These are phyloP conservation scores for Malassezia sp. DNA, from an alignment of 1,284 basidiomycete genomes.

Conservation along the genomic window DNA sequence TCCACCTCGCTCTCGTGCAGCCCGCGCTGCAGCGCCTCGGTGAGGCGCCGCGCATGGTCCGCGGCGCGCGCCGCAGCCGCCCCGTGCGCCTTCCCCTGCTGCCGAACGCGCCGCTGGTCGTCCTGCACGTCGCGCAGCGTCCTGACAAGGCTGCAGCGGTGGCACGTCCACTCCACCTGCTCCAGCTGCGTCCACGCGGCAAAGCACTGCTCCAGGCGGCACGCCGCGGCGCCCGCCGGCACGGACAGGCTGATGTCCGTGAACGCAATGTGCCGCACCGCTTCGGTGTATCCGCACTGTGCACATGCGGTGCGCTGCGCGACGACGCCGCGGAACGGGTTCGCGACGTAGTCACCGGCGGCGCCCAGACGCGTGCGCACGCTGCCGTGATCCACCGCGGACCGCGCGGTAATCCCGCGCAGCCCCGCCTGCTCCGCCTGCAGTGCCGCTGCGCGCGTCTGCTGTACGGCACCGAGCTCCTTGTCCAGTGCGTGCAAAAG, in stretches of 20 bases:
- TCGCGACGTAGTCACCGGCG: conserved; percentile 15
- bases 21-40: conserved; percentile 18
- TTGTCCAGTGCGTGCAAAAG: conserved; percentile 34
- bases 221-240: conserved; percentile 19
- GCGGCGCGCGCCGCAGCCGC: not conserved
- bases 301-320: conserved; percentile 39
- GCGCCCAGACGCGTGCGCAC: conserved; percentile 2
- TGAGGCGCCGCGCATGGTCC: conserved; percentile 1
- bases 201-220: conserved; percentile 33
- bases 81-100: not conserved
- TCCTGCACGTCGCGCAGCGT: conserved; percentile 16
- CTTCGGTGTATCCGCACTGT: conserved; percentile 42
- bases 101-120: not conserved
- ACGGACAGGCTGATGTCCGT: conserved; percentile 37
- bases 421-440: conserved; percentile 20
- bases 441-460: conserved; percentile 9
- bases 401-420: conserved; percentile 22
- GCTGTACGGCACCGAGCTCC: conserved; percentile 25
- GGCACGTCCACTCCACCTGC: conserved; percentile 42
- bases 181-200: conserved; percentile 35
- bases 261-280: conserved; percentile 30
- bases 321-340: conserved; percentile 18
- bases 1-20: conserved; percentile 33
- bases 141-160: conserved; percentile 31
- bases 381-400: conserved; percentile 2